Conservation (phyloP, 2,329 filamentous ascomycete species). For the Fusarium buharicum region DNA sequence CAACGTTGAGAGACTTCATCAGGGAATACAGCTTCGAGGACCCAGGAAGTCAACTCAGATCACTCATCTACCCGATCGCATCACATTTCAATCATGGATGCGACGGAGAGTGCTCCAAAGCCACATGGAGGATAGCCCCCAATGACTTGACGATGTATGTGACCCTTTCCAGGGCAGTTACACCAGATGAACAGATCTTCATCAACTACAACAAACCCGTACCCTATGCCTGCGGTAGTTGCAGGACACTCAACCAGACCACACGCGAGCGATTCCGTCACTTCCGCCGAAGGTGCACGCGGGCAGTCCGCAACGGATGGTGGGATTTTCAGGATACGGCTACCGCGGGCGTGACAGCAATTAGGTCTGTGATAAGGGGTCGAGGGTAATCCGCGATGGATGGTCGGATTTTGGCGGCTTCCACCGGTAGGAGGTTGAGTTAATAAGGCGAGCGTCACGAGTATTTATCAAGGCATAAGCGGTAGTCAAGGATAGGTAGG, state of each 20-base stretch:
- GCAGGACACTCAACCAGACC: conserved; percentile 3
- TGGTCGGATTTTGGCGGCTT: too few relatives aligned
- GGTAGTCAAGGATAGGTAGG: conserved; percentile 37
- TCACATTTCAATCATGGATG: conserved; percentile 52
- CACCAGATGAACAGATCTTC: conserved; percentile 49
- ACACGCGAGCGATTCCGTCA: too few relatives aligned
- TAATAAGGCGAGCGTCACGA: conserved; percentile 12
- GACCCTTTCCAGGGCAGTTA: conserved; percentile 23
- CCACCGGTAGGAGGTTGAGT: too few relatives aligned
- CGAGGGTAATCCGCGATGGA: too few relatives aligned
- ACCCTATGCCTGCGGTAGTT: conserved; percentile 45
- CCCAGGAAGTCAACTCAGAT: not conserved
- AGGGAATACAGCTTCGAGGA: conserved; percentile 43
- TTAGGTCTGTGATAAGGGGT: too few relatives aligned
- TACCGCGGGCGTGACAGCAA: too few relatives aligned
- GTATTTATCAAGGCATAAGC: conserved; percentile 21
- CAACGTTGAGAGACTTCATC: not conserved
- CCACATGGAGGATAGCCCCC: conserved; percentile 29
- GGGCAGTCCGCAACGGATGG: too few relatives aligned
- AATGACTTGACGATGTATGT: conserved; percentile 37
- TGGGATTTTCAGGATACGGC: too few relatives aligned
- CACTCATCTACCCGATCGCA: conserved; percentile 31
- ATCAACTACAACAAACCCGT: conserved; percentile 51
- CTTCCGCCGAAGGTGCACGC: too few relatives aligned
- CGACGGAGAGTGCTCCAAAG: conserved; percentile 12